A percentile compares a stretch with the other conserved stretches of the same genome.
These are phyloP conservation scores for Saccharomyces jurei DNA, from an alignment of 805 yeast genomes.

Conservation along the genomic window DNA sequence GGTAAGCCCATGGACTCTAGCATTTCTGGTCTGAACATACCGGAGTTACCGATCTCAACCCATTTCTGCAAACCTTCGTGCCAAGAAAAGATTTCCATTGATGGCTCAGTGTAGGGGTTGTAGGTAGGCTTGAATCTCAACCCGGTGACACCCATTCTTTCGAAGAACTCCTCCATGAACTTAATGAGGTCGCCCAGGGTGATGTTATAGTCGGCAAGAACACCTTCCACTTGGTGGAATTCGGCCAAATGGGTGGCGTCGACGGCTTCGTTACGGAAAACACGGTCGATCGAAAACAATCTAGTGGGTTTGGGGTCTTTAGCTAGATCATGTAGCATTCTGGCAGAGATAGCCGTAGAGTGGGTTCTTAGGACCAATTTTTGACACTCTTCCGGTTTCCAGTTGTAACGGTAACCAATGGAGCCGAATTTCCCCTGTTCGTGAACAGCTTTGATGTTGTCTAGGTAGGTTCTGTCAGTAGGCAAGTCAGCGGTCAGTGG, in stretches of 20 bases:
- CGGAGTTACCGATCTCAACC: conserved; percentile 99
- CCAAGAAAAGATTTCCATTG: conserved; percentile 94
- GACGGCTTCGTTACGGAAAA: conserved; percentile 98
- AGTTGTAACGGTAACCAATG: conserved; percentile 95
- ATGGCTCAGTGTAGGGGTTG: conserved; percentile 98
- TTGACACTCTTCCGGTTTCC: conserved; percentile 87
- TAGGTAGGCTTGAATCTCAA: conserved; percentile 97
- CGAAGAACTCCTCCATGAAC: conserved; percentile 95
- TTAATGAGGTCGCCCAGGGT: conserved; percentile 95
- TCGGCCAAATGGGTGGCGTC: conserved; percentile 99
- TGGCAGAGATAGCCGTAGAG: conserved; percentile 89
- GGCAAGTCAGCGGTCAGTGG: conserved; percentile 79
- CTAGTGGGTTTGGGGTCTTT: conserved; percentile 82
- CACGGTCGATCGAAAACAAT: conserved; percentile 93
- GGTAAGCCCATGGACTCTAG: conserved; percentile 97
- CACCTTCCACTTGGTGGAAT: conserved; percentile 99
- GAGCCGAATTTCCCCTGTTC: conserved; percentile 88
- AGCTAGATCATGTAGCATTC: conserved; percentile 81
- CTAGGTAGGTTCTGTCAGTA: conserved; percentile 69
- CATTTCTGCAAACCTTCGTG: conserved; percentile 90
- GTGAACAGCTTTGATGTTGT: conserved; percentile 75
- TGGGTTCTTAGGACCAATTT: conserved; percentile 94
- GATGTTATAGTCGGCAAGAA: conserved; percentile 88
- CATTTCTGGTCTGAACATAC: conserved; percentile 99
- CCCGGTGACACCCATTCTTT: conserved; percentile 93